These are phyloP conservation scores for Cladophialophora exuberans DNA, from an alignment of 2,329 filamentous ascomycete genomes.

Conservation along the genomic window DNA sequence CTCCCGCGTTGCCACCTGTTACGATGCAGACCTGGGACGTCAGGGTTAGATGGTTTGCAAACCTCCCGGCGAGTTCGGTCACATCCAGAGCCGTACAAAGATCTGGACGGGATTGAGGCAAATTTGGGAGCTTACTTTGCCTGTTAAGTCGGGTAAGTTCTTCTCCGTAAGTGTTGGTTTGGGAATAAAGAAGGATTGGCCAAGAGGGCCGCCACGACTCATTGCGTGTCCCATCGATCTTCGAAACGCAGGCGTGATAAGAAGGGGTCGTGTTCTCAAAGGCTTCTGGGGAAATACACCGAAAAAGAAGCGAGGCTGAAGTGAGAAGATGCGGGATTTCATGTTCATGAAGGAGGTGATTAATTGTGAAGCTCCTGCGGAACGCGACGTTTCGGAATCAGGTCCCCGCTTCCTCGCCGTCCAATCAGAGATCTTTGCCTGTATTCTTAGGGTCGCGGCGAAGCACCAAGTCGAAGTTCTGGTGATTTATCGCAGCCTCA, in stretches of 20 bases:
- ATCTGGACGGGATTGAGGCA: neutral
- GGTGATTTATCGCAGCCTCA: neutral
- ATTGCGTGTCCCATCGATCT: neutral
- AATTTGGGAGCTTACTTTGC: conserved; percentile 40
- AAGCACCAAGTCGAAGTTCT: neutral
- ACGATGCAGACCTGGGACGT: conserved; percentile 47
- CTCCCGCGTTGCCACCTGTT: conserved; percentile 52
- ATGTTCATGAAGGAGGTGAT: too few relatives aligned
- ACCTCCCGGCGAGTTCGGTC: neutral
- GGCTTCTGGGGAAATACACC: neutral
- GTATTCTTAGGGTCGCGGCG: too few relatives aligned
- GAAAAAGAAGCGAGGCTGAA: too few relatives aligned
- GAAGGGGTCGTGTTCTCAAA: neutral
- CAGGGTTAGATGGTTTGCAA: neutral
- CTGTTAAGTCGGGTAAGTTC: conserved; percentile 13
- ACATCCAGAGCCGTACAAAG: neutral
- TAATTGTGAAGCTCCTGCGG: too few relatives aligned
- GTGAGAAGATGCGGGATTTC: neutral
- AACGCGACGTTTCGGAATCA: too few relatives aligned
- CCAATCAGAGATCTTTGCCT: neutral
- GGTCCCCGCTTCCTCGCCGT: too few relatives aligned
- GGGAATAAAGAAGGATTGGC: conserved; percentile 31
- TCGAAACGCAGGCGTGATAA: neutral
- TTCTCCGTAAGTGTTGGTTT: conserved; percentile 38
- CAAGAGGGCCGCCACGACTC: neutral